Evolutionary conservation across 164 flowering plant genomes (phyloP).

Genomic region (Annona squamosa): DNA sequence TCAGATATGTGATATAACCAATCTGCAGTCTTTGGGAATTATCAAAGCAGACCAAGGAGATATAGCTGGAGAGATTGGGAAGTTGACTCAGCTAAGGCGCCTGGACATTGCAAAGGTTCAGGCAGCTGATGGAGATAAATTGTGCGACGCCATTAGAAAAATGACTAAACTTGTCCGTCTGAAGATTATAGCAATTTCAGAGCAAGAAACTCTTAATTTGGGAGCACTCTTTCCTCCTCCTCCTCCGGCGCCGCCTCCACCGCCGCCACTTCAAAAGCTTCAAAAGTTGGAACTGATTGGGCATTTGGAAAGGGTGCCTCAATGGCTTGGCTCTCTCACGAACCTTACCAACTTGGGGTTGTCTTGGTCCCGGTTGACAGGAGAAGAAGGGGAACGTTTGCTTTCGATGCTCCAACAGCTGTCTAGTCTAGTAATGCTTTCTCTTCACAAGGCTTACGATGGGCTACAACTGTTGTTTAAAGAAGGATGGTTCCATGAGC

Average conservation of each 20-base stretch:
- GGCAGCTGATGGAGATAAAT: constrained; percentile 10
- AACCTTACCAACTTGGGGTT: neutral
- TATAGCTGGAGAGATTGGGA: constrained; percentile 19
- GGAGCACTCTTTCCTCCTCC: constrained; percentile 15
- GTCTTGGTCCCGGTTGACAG: neutral
- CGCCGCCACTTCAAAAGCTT: constrained; percentile 7
- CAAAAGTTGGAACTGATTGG: neutral
- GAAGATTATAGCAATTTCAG: constrained; percentile 15
- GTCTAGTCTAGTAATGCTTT: constrained; percentile 11
- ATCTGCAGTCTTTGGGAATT: constrained; percentile 26
- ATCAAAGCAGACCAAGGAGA: constrained; percentile 21
- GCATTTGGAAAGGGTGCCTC: constrained; percentile 6
- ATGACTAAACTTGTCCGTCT: constrained; percentile 26
- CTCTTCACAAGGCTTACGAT: neutral
- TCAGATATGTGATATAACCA: constrained; percentile 20
- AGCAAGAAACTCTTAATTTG: constrained; percentile 18
- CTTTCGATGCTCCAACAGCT: neutral
- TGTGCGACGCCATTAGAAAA: constrained; percentile 27
- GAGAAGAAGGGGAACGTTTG: neutral
- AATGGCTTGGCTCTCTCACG: constrained; percentile 1
- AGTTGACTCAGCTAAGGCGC: constrained; percentile 27
- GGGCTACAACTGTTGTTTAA: neutral
- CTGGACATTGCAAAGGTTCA: constrained; percentile 25
- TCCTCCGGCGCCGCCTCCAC: constrained; percentile 6
- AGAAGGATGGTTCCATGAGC: neutral